Evolutionary conservation across 176 grass and related monocot genomes (phyloP).

Genomic region (Phragmites australis): DNA sequence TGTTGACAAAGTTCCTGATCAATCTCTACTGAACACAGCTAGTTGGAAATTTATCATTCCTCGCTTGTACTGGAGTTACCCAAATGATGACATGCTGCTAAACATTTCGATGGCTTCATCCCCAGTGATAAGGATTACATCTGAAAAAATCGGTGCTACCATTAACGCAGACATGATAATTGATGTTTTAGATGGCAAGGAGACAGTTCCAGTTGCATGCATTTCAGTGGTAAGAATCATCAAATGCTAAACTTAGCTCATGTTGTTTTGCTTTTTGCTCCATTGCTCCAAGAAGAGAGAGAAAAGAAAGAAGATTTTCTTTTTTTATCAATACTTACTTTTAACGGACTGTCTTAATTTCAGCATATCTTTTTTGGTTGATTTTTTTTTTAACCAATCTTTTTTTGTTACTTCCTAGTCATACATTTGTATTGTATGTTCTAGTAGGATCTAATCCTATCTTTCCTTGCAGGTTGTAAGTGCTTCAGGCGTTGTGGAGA

Average conservation of each 20-base stretch:
- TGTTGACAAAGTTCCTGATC: slow-evolving; percentile 81
- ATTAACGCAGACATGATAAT: slow-evolving; percentile 75
- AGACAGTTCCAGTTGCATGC: slow-evolving; percentile 80
- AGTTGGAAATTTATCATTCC: slow-evolving; percentile 91
- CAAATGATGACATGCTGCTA: slow-evolving; percentile 85
- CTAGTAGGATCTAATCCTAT: slow-evolving; percentile 7
- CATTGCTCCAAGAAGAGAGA: not conserved
- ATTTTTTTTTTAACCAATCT: not conserved
- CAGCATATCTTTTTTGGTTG: not conserved
- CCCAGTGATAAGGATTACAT: slow-evolving; percentile 61
- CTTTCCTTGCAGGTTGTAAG: slow-evolving; percentile 58
- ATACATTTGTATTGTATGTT: not conserved
- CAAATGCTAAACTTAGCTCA: not conserved
- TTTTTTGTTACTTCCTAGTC: not conserved
- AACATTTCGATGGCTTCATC: slow-evolving; percentile 88
- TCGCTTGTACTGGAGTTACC: slow-evolving; percentile 78
- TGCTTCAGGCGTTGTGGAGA: slow-evolving; percentile 58
- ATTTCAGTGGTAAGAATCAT: slow-evolving; percentile 77
- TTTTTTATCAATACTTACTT: slow-evolving; percentile 11
- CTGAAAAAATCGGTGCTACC: slow-evolving; percentile 63
- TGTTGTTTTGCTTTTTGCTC: slow-evolving; percentile 9
- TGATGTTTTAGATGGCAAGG: slow-evolving; percentile 63
- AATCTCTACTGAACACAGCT: slow-evolving; percentile 86
- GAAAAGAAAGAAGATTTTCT: not conserved
- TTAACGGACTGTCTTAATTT: slow-evolving; percentile 19